Base-by-base conservation (phyloP, 2,329 filamentous ascomycete species). In the Monascus ruber region DNA sequence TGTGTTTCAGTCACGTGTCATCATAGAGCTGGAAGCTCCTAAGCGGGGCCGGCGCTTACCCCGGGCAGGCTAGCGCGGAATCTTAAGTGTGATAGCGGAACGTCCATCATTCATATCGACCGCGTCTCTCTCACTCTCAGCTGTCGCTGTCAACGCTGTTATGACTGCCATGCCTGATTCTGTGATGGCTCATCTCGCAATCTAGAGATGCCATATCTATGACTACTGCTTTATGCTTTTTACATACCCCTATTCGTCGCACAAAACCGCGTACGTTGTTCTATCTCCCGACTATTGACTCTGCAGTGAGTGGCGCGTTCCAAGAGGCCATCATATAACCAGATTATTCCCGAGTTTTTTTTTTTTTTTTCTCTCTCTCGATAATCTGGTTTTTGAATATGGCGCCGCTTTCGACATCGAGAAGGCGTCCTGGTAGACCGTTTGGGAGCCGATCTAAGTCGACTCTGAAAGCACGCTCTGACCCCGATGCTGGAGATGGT, bases 401-500 rank as follows among this genome's bases (percentile, higher is more conserved):
- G 58, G 59, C 57, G 32, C 59, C 56, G 32, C 43, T 55, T 42
- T 49, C 55, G 25, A 44, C 55, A 42, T 44, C 47, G 4, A 55
- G 51, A 34, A 42, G 47, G 24, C 48, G 53, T 34, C 52, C 53
- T 24, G 47, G 48, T 17, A 49, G 54, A 39, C 39, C 56, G 17
- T 49, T 55, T 31, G 54, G 53, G 42, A 48, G 52, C 40, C 53
- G 53, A 11, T 46, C 54, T 6, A 62, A 58, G 45, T 47, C 57
- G 24, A 46, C 55, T 24, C 42, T 57, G 33, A 64, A 60, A 44
- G 44, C 51, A 10, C 44, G 40, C 38, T 50, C 52, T 8, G 53
- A 59, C 26, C 49, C 48, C 33, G 48, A 51, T 33, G 35, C 51
- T 36, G 55, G 50, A 34, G 62, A 63, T 35, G 80, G 83, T 48